Base-by-base conservation (phyloP, 129 eudicot genomes). In the Mikania micrantha region DNA sequence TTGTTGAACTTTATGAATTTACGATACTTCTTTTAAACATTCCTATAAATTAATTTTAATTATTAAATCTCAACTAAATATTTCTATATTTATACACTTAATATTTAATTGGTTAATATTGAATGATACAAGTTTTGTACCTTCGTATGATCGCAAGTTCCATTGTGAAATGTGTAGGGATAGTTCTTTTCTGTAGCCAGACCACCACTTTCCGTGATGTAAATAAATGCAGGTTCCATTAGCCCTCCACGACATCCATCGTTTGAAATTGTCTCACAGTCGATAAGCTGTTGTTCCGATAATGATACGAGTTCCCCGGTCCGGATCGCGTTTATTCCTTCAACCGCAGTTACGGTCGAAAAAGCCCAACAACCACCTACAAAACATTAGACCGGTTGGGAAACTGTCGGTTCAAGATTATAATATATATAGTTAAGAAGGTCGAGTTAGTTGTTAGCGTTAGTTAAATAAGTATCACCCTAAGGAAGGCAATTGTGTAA, bases 291-390 rank as follows among this genome's bases (percentile, higher is more conserved):
- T 74, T 88, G 95, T 50, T 85, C 91, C 1, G 95, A 84, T 38
- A 88, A 61, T 15, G 88, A 82, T 25, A 82, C 77, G 5, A 85
- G 22, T 17, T 82, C 64, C 17, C 74, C 77, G 5, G 95, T 88
- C 72, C 50, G 82, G 47, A 88, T 88, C 27, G 81, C 82, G 81
- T 84, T 82, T 70, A 88, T 84, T 49, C 88, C 95, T 65, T 88
- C 95, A 0, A 85, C 83, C n/a, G 82, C 79, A 20, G 62, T 91
- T 35, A 87, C 90, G 0, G 90, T 79, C 3, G 95, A 84, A 61
- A 87, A 87, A 25, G 95, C 87, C 95, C 95, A 84, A 62, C 95
- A 87, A 80, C 90, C 85, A 17, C 95, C 95, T 76, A 66, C 31
- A 35, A 56, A 1, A 16, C 8, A n/a, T n/a, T n/a, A n/a, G n/a